A percentile compares a stretch with the other conserved stretches of the same genome.
phyloP scores from a whole-genome alignment of 2,329 filamentous ascomycete genomes.

The Penicillium sp. region DNA sequence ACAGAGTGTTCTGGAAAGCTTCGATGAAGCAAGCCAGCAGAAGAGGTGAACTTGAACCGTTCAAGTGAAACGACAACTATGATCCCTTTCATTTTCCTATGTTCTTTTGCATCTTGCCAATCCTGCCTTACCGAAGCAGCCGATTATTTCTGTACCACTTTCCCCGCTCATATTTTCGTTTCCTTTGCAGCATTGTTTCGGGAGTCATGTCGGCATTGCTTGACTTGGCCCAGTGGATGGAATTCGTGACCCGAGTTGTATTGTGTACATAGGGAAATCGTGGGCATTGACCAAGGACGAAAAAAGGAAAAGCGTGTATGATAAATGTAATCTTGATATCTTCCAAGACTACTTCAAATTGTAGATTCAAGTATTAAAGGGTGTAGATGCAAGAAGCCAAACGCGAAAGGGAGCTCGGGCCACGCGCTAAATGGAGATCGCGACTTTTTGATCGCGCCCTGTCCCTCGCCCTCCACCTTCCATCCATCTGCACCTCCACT shows the following conservation, averaged over 20 bases:
- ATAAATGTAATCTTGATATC: slow-evolving; percentile 2
- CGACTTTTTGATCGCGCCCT: slow-evolving; percentile 35
- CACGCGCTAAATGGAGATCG: slow-evolving; percentile 36
- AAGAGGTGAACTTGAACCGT: slow-evolving; percentile 17
- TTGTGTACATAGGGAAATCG: slow-evolving; percentile 16
- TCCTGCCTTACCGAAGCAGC: neutral
- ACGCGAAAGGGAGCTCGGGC: slow-evolving; percentile 36
- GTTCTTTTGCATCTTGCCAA: neutral
- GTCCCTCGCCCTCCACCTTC: slow-evolving; percentile 10
- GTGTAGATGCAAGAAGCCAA: slow-evolving; percentile 1
- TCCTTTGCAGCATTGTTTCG: slow-evolving; percentile 14
- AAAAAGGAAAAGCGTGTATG: slow-evolving; percentile 14
- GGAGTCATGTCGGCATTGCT: slow-evolving; percentile 6
- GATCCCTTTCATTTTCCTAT: slow-evolving; percentile 1
- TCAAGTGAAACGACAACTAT: neutral
- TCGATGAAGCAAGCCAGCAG: slow-evolving; percentile 43
- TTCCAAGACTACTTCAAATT: neutral
- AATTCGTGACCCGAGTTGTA: slow-evolving; percentile 4
- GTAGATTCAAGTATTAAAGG: neutral
- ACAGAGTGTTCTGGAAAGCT: slow-evolving; percentile 49
- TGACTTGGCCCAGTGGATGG: neutral
- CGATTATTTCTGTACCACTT: slow-evolving; percentile 3
- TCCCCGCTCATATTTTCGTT: slow-evolving; percentile 2
- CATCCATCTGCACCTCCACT: neutral
- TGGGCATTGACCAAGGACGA: slow-evolving; percentile 5